Evolutionary conservation across 306 rosid species (phyloP).

Genomic region (Acacia acuminata): DNA sequence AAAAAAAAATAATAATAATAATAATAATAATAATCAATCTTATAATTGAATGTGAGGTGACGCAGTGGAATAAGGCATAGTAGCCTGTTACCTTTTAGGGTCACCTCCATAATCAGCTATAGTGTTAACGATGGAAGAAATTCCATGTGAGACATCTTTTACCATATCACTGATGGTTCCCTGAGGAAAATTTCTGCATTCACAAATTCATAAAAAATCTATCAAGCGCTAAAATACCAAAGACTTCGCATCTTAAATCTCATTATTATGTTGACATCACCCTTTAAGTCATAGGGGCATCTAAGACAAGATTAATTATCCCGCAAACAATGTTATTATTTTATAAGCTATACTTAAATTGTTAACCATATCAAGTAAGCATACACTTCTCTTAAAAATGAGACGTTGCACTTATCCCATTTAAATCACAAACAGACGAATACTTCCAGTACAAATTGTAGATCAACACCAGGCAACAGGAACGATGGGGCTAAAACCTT

Average conservation of each 20-base stretch:
- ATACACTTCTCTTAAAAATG: slow-evolving; percentile 1
- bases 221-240: slow-evolving; percentile 22
- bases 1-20: too few relatives aligned
- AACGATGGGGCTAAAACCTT: background rate
- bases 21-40: too few relatives aligned
- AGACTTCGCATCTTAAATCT: slow-evolving; percentile 2
- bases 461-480: slow-evolving; percentile 6
- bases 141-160: slow-evolving; percentile 73
- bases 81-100: slow-evolving; percentile 66
- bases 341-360: slow-evolving; percentile 20
- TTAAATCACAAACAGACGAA: slow-evolving; percentile 3
- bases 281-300: slow-evolving; percentile 5
- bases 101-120: slow-evolving; percentile 87
- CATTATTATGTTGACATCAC: slow-evolving; percentile 10
- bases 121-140: slow-evolving; percentile 70
- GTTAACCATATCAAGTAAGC: slow-evolving; percentile 1
- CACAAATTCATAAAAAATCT: slow-evolving; percentile 26
- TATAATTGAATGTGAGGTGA: slow-evolving; percentile 27
- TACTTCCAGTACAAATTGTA: background rate
- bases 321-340: slow-evolving; percentile 5
- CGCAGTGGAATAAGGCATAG: slow-evolving; percentile 18
- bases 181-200: slow-evolving; percentile 94
- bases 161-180: slow-evolving; percentile 98
- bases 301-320: slow-evolving; percentile 10
- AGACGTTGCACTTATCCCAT: background rate